Percentiles rank a stretch among this genome's conserved stretches.
Evolutionary conservation across 768 basidiomycete species (phyloP).

Genomic region (Calocybe cyanea): DNA sequence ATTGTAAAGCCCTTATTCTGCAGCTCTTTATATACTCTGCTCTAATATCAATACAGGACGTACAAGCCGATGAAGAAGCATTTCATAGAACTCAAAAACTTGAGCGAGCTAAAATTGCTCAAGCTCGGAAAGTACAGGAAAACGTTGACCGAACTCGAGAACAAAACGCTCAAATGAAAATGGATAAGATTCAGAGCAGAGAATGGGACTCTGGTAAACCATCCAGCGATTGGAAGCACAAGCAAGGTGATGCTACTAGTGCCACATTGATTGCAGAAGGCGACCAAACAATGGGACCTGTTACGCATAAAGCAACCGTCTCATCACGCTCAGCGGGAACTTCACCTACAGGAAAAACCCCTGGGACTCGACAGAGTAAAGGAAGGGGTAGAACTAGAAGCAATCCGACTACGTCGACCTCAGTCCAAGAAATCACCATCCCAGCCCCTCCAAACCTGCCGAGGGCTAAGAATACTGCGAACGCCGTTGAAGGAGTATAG

Average conservation of each 20-base stretch:
- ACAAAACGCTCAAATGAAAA: conserved; percentile 74
- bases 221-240: conserved; percentile 26
- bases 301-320: conserved; percentile 5
- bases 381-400: conserved; percentile 34
- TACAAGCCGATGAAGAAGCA: conserved; percentile 77
- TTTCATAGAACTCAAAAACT: conserved; percentile 67
- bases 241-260: conserved; percentile 14
- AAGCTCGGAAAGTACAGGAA: conserved; percentile 64
- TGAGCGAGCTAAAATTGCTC: conserved; percentile 55
- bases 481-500: neutral
- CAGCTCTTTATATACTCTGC: neutral
- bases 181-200: conserved; percentile 73
- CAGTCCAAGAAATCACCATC: too few relatives aligned
- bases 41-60: conserved; percentile 40
- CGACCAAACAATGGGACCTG: conserved; percentile 4
- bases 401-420: neutral
- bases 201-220: conserved; percentile 86
- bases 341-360: conserved; percentile 27
- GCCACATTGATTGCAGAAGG: conserved; percentile 8
- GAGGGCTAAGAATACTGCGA: conserved; percentile 1
- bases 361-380: conserved; percentile 24
- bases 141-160: conserved; percentile 67
- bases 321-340: conserved; percentile 17
- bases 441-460: too few relatives aligned
- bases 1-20: conserved; percentile 31